phyloP scores from a whole-genome alignment of 352 stramenopile genomes.

The Aphanomyces cochlioides region DNA sequence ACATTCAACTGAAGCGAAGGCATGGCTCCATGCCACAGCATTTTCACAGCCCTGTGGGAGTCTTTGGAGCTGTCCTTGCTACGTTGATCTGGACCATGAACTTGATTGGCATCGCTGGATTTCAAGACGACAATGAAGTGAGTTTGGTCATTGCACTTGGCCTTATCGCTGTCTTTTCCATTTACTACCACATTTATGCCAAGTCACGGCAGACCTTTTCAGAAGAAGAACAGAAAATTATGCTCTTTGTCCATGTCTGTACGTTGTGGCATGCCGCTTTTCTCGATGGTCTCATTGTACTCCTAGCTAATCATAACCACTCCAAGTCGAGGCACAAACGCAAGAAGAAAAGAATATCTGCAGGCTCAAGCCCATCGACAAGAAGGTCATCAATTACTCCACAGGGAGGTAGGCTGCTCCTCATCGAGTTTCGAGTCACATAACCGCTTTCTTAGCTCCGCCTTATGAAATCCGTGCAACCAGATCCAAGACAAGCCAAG shows the following conservation, averaged over 20 bases:
- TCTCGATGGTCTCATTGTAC: background rate
- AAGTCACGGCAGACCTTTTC: conserved; percentile 38
- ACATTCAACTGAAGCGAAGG: conserved; percentile 34
- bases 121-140: conserved; percentile 32
- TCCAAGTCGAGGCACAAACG: background rate
- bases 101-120: conserved; percentile 33
- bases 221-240: conserved; percentile 37
- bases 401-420: too few relatives aligned
- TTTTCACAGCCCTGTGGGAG: conserved; percentile 36
- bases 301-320: background rate
- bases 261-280: background rate
- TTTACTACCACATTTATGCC: conserved; percentile 37
- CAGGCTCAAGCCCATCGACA: too few relatives aligned
- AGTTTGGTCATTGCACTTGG: conserved; percentile 26
- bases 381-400: background rate
- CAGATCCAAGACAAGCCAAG: too few relatives aligned
- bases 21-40: conserved; percentile 27
- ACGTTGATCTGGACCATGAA: conserved; percentile 36
- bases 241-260: conserved; percentile 38
- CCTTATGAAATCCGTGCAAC: too few relatives aligned
- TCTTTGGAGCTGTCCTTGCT: conserved; percentile 36
- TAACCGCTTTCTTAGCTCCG: too few relatives aligned
- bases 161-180: conserved; percentile 16
- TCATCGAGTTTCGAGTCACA: too few relatives aligned
- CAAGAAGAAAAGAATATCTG: background rate